Evolutionary conservation across 768 basidiomycete species (phyloP).

Genomic region (Crucibulum laeve): DNA sequence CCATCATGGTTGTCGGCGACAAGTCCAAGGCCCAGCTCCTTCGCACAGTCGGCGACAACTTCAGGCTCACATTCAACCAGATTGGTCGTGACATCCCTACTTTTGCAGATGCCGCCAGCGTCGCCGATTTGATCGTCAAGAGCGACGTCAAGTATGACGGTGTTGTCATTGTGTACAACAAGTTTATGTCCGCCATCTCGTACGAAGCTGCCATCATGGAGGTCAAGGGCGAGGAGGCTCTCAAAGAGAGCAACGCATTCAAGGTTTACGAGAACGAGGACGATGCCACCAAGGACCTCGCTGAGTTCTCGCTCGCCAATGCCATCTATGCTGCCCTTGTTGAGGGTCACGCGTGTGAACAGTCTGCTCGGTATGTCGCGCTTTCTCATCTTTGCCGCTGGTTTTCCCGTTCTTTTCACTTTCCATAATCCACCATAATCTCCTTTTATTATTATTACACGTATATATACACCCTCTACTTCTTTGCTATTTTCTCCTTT

Average conservation of each 20-base stretch:
- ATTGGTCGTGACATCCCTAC: constrained; percentile 97
- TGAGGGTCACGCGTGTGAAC: constrained; percentile 95
- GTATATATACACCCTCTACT: neutral
- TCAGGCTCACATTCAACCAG: constrained; percentile 91
- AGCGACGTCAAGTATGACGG: constrained; percentile 85
- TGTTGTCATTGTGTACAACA: constrained; percentile 77
- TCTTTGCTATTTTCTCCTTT: neutral
- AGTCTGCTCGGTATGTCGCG: constrained; percentile 70
- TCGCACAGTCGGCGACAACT: constrained; percentile 58
- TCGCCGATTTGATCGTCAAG: constrained; percentile 89
- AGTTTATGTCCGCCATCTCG: constrained; percentile 84
- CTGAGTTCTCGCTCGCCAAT: constrained; percentile 95
- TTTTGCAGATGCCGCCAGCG: constrained; percentile 91
- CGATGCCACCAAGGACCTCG: constrained; percentile 87
- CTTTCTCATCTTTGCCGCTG: neutral
- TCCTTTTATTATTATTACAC: too few relatives aligned
- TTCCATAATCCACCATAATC: neutral
- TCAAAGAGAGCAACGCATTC: constrained; percentile 84
- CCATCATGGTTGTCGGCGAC: constrained; percentile 90
- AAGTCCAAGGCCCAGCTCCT: constrained; percentile 93
- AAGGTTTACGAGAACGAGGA: constrained; percentile 97
- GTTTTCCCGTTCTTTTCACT: neutral
- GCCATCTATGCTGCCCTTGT: constrained; percentile 92
- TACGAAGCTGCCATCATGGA: constrained; percentile 78
- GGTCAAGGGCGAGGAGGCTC: constrained; percentile 75